Conservation (phyloP, 805 yeast species). For the Dipodascus albidus region DNA sequence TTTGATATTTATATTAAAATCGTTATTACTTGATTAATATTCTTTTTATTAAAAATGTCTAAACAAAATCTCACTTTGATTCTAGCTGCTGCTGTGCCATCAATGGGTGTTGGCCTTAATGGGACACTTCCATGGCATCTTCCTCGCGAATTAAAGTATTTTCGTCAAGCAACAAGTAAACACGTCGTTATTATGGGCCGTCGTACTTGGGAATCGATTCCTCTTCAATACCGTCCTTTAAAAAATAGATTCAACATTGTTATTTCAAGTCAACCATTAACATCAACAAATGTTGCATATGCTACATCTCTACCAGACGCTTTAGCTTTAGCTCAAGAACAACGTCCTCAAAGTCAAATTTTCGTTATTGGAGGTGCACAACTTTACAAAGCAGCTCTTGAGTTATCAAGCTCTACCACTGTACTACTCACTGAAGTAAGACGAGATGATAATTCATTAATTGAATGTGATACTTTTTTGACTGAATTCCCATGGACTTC, state of each 20-base stretch:
- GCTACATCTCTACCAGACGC: constrained; percentile 38
- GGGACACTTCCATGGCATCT: constrained; percentile 86
- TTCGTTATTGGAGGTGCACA: constrained; percentile 93
- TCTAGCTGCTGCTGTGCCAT: constrained; percentile 79
- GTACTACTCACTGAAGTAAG: constrained; percentile 61
- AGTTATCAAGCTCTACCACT: constrained; percentile 35
- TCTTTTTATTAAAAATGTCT: no score
- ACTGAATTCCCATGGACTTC: constrained; percentile 19
- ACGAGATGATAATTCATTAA: constrained; percentile 19
- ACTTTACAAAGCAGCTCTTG: constrained; percentile 50
- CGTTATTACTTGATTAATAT: no score
- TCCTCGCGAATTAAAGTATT: constrained; percentile 74
- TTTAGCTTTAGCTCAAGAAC: constrained; percentile 16
- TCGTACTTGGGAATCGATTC: constrained; percentile 92
- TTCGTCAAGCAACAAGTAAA: constrained; percentile 60
- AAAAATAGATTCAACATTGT: constrained; percentile 66
- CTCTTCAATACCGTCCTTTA: constrained; percentile 71
- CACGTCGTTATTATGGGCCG: constrained; percentile 80
- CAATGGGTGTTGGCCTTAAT: constrained; percentile 71
- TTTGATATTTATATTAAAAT: no score
- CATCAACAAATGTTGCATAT: constrained; percentile 10
- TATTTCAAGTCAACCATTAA: constrained; percentile 33
- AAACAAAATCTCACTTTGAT: constrained; percentile 38
- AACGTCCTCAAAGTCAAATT: constrained; percentile 34
- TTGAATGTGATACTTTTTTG: constrained; percentile 66